These are phyloP conservation scores for Elaeis guineensis DNA, from an alignment of 176 grass and related monocot species.

Conservation along the genomic window DNA sequence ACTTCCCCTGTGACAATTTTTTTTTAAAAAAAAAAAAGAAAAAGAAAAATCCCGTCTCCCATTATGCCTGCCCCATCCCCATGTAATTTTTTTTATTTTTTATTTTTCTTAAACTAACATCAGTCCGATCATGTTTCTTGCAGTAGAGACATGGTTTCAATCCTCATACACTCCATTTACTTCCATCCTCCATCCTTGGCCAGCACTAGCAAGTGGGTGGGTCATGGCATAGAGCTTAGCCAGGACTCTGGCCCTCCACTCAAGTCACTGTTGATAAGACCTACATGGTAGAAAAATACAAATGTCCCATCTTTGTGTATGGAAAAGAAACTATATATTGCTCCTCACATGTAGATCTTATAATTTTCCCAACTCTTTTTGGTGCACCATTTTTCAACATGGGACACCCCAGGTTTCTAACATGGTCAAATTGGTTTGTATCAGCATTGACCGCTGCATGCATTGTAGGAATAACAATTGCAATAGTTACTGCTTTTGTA, in stretches of 20 bases:
- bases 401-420: too few relatives aligned
- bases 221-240: not conserved
- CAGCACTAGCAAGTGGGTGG: slow-evolving; percentile 21
- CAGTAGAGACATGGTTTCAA: not conserved
- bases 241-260: too few relatives aligned
- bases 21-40: too few relatives aligned
- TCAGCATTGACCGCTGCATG: too few relatives aligned
- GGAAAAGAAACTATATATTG: slow-evolving; percentile 4
- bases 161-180: not conserved
- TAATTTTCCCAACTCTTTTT: slow-evolving; percentile 2
- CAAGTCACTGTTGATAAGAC: slow-evolving; percentile 1
- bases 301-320: not conserved
- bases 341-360: not conserved
- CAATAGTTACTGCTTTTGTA: too few relatives aligned
- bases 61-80: too few relatives aligned
- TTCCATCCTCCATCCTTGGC: not conserved
- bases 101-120: too few relatives aligned
- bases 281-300: slow-evolving; percentile 11
- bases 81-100: too few relatives aligned
- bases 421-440: too few relatives aligned
- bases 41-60: too few relatives aligned
- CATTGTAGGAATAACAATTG: too few relatives aligned
- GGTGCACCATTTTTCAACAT: not conserved
- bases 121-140: too few relatives aligned
- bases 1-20: not conserved